Evolutionary conservation across 805 yeast genomes (phyloP).

Genomic region (Myxozyma udenii): DNA sequence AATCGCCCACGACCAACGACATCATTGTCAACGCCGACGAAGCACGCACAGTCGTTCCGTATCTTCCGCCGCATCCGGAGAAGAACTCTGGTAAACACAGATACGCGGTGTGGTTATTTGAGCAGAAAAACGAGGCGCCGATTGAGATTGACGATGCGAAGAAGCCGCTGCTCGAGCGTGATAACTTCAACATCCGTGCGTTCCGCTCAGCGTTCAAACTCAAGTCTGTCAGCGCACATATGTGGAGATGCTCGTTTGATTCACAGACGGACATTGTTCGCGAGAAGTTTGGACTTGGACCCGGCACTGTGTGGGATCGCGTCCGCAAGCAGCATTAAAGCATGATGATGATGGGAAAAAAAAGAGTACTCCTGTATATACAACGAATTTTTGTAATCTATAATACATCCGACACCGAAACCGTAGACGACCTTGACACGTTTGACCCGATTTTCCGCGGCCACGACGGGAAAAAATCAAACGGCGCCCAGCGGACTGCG

Average conservation of each 20-base stretch:
- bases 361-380: background rate
- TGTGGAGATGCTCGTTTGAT: constrained; percentile 87
- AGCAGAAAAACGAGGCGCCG: constrained; percentile 50
- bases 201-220: constrained; percentile 58
- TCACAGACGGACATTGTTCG: constrained; percentile 66
- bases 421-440: background rate
- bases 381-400: too few relatives aligned
- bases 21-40: constrained; percentile 28
- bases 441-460: constrained; percentile 16
- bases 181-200: constrained; percentile 65
- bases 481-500: constrained; percentile 20
- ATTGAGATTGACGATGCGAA: constrained; percentile 16
- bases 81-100: constrained; percentile 82
- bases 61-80: constrained; percentile 83
- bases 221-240: constrained; percentile 83
- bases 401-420: too few relatives aligned
- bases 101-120: constrained; percentile 84
- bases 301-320: constrained; percentile 60
- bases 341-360: background rate
- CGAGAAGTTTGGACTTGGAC: constrained; percentile 64
- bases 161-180: constrained; percentile 38
- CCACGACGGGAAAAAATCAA: constrained; percentile 10
- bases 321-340: constrained; percentile 21
- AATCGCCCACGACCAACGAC: constrained; percentile 38
- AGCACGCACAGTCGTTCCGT: constrained; percentile 52